These are phyloP conservation scores for Saccharomyces hybrid DNA, from an alignment of 1,139 yeast species.

Conservation along the genomic window DNA sequence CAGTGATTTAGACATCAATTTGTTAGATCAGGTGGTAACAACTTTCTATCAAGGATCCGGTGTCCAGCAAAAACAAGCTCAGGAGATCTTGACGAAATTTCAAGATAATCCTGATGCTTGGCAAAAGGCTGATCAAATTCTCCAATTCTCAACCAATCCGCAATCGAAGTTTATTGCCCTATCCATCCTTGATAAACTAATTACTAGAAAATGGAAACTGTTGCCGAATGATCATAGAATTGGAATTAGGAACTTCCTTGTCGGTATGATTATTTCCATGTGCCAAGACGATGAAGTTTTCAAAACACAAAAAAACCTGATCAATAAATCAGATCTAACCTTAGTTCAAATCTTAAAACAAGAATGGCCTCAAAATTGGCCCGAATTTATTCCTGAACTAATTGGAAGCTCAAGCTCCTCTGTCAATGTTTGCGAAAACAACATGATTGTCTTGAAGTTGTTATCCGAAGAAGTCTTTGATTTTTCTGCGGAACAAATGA, in stretches of 20 bases:
- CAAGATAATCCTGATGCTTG: conserved; percentile 95
- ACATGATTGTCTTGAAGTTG: conserved; percentile 84
- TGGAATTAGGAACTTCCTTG: conserved; percentile 89
- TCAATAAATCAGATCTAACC: conserved; percentile 89
- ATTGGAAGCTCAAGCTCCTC: conserved; percentile 79
- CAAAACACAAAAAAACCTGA: conserved; percentile 68
- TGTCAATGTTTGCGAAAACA: conserved; percentile 91
- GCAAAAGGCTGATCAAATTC: conserved; percentile 86
- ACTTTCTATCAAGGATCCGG: conserved; percentile 85
- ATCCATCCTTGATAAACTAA: conserved; percentile 80
- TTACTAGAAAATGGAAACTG: conserved; percentile 89
- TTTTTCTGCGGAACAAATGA: conserved; percentile 88
- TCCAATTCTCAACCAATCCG: conserved; percentile 69
- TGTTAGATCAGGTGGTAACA: conserved; percentile 79
- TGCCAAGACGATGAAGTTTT: conserved; percentile 81
- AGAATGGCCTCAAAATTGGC: conserved; percentile 99
- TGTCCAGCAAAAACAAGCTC: conserved; percentile 75
- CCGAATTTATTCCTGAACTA: conserved; percentile 89
- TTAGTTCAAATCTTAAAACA: conserved; percentile 90
- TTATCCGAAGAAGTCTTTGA: conserved; percentile 95
- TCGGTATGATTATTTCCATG: conserved; percentile 85
- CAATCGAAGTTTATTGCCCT: conserved; percentile 91
- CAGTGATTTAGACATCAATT: conserved; percentile 67
- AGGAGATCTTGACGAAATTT: conserved; percentile 71
- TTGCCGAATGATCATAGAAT: conserved; percentile 77